A percentile compares a stretch with the other conserved stretches of the same genome.
phyloP scores from a whole-genome alignment of 1,139 yeast genomes.

The Hanseniaspora uvarum region DNA sequence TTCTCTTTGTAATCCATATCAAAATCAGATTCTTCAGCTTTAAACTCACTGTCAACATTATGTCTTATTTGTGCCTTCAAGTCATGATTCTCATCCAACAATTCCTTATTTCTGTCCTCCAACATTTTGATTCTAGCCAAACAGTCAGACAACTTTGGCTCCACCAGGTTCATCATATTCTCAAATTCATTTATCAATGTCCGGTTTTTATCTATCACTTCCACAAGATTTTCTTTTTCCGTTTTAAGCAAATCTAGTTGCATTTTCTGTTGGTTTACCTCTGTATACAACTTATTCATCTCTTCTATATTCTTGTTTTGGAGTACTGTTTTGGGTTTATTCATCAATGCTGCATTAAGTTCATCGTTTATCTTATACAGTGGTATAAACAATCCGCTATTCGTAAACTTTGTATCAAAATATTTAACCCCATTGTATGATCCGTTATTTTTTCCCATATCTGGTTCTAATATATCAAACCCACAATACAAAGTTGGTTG shows the following conservation, averaged over 20 bases:
- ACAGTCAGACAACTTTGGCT: background rate
- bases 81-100: background rate
- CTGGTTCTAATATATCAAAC: conserved; percentile 58
- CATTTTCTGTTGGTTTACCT: conserved; percentile 26
- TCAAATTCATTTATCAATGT: conserved; percentile 22
- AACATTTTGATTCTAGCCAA: conserved; percentile 14
- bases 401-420: conserved; percentile 52
- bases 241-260: conserved; percentile 24
- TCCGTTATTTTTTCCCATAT: conserved; percentile 74
- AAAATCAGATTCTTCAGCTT: background rate
- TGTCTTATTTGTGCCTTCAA: conserved; percentile 18
- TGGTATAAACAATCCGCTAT: conserved; percentile 67
- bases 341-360: conserved; percentile 15
- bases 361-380: conserved; percentile 27
- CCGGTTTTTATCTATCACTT: conserved; percentile 1
- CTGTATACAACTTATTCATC: conserved; percentile 20
- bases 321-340: background rate
- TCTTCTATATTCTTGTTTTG: conserved; percentile 18
- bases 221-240: conserved; percentile 27
- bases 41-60: conserved; percentile 3
- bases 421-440: conserved; percentile 49
- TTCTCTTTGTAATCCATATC: background rate
- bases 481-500: conserved; percentile 82
- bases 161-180: conserved; percentile 23
- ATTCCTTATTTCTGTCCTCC: background rate